Evolutionary conservation across 2,329 filamentous ascomycete genomes (phyloP).

Genomic region (Arthrinium puccinioides): DNA sequence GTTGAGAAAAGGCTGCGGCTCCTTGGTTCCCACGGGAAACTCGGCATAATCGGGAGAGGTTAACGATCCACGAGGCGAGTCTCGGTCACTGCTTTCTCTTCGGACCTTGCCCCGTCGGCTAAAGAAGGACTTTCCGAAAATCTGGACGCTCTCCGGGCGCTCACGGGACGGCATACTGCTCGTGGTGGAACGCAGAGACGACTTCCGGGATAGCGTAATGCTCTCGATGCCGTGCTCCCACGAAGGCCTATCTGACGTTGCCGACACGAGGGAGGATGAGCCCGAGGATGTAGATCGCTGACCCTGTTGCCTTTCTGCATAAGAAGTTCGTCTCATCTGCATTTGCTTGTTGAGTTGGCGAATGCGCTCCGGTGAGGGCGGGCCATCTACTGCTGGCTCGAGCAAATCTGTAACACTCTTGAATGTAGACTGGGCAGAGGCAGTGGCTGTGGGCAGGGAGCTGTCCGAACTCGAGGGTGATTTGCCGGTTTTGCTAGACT

Average conservation of each 20-base stretch:
- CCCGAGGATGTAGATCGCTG: conserved; percentile 46
- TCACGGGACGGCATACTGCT: conserved; percentile 47
- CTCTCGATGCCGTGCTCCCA: conserved; percentile 45
- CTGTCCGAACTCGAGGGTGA: conserved; percentile 2
- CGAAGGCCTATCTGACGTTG: conserved; percentile 35
- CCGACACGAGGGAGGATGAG: conserved; percentile 45
- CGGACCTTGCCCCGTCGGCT: conserved; percentile 44
- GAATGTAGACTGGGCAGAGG: conserved; percentile 5
- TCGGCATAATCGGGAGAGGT: conserved; percentile 39
- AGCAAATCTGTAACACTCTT: conserved; percentile 34
- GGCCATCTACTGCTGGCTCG: conserved; percentile 52
- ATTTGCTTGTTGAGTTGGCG: conserved; percentile 40
- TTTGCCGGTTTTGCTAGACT: conserved; percentile 13
- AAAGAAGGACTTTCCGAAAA: conserved; percentile 54
- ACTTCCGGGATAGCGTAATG: conserved; percentile 43
- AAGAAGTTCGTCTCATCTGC: conserved; percentile 47
- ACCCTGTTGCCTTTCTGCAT: conserved; percentile 37
- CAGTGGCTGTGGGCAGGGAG: too few relatives aligned
- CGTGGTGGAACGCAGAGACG: conserved; percentile 47
- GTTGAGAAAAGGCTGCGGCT: conserved; percentile 38
- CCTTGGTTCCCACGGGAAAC: conserved; percentile 20
- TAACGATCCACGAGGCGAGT: conserved; percentile 39
- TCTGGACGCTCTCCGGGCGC: conserved; percentile 51
- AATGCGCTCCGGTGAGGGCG: conserved; percentile 52
- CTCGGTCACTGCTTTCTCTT: conserved; percentile 42